Evolutionary conservation across 1,284 basidiomycete genomes (phyloP).

Genomic region (Fomitiporia mediterranea): DNA sequence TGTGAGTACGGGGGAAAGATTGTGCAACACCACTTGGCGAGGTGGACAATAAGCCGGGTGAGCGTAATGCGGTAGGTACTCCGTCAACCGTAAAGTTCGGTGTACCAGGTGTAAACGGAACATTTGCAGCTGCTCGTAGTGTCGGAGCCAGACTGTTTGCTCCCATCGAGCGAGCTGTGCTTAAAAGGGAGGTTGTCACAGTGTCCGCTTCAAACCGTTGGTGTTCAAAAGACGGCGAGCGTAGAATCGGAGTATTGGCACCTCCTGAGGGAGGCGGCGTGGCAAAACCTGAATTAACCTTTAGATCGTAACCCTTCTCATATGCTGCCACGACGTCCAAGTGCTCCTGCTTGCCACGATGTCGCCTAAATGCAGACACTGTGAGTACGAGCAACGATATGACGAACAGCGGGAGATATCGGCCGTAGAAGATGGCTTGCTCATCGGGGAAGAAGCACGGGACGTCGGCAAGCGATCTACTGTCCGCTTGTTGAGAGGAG

Average conservation of each 20-base stretch:
- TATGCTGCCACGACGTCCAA: background rate
- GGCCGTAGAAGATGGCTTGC: constrained; percentile 49
- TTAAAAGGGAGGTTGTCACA: background rate
- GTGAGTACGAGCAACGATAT: constrained; percentile 35
- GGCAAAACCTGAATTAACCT: too few species aligned
- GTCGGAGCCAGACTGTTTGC: background rate
- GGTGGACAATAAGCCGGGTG: too few species aligned
- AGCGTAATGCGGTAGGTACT: too few species aligned
- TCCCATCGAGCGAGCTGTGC: background rate
- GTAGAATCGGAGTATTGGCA: too few species aligned
- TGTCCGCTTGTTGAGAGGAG: constrained; percentile 24
- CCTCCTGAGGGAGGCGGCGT: background rate
- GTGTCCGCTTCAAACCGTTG: background rate
- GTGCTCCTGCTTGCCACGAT: background rate
- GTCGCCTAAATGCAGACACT: constrained; percentile 23
- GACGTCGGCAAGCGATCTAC: constrained; percentile 31
- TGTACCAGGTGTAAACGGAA: background rate
- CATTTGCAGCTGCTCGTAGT: background rate
- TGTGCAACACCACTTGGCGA: too few species aligned
- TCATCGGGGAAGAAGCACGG: constrained; percentile 72
- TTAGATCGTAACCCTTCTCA: background rate
- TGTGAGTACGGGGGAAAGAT: too few species aligned
- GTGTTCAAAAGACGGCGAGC: background rate
- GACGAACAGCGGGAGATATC: constrained; percentile 52
- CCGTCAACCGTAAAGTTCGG: background rate